Base-by-base conservation (phyloP, 2,329 filamentous ascomycete species). In the Ascochyta fabae region DNA sequence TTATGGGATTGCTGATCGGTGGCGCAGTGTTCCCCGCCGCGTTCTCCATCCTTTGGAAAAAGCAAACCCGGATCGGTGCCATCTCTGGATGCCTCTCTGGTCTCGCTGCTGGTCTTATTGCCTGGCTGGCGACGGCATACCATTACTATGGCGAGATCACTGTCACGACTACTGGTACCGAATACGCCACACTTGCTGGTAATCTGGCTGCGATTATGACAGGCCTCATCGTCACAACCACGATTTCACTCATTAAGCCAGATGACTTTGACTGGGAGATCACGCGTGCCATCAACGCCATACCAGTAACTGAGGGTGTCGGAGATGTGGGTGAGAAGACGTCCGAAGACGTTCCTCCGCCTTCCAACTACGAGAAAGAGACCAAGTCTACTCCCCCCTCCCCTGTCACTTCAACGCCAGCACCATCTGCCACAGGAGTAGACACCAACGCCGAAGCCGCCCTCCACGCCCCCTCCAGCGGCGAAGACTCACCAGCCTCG, bases 1-100 rank as follows among this genome's bases (percentile, higher is more conserved):
- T 77, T 16, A 75, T 79, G 66, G 77, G 75, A 26, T 68, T 79
- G 13, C 65, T 79, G 0, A 78, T 80, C 7, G 75, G 76, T 6
- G 75, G 75, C 6, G 78, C 76, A 1, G 75, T 79, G 6, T 76
- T 80, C 44, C 74, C 74, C 1, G 60, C 71, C 3, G 71, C 73
- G 1, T 75, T 78, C 26, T 58, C 73, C 4, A 72, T 78, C 29
- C 67, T 65, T 36, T 78, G 76, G 76, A 66, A 65, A 27, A 69
- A 69, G 24, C 75, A 77, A 49, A 64, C 58, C 2, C 66, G 62
- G 35, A 52, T 62, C 1, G 75, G 66, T 5, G 75, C 75, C 8
- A 73, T 76, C 19, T 68, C 65, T 7, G 69, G 71, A 1, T 70
- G 71, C 36, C 36, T 77, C 3, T 51, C 48, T 19, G 75, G 75